Evolutionary conservation across 345 rosid species (phyloP), one percentile per base, ranked within the genome.

Genomic region (Acer negundo): DNA sequence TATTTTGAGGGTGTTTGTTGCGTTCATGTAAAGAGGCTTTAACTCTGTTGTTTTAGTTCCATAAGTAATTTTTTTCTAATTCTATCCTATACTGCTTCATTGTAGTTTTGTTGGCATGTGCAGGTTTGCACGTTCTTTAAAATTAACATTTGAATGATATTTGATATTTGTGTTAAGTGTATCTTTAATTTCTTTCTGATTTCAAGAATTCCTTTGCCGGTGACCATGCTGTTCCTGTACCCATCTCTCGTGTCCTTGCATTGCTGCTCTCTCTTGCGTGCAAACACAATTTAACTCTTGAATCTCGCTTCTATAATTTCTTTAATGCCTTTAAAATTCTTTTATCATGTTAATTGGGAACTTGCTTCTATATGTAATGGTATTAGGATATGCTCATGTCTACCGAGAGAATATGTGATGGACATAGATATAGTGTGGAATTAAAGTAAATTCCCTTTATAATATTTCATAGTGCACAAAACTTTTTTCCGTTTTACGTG

Each of bases 311-410:
- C 46, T 12, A 13, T 40, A 15, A n/a, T 8, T 72, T 72, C 51
- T 55, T 22, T 15, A 19, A n/a, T 38, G n/a, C 31, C 47, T 24
- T 71, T 10, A 19, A 44, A 26, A 4, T 20, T 46, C 19, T 71
- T 71, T 71, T 49, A 24, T 70, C 73, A 16, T 53, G 24, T 23
- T 70, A 9, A 70, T 51, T 49, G 47, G 31, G 63, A 70, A 53
- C 17, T 16, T 15, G 22, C 46, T 8, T 42, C 46, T 42, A 44
- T 44, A 44, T 44, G 47, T 44, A 44, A 44, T 44, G 47, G 47
- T 44, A 44, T 44, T 44, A 46, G 49, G 1, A 42, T 42, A 42
- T 40, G 44, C 16, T 17, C 26, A 4, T 17, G 62, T 4, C 31
- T 70, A 70, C 46, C 42, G 12, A 20, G 17, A 40, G 1, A 67